These are phyloP conservation scores for Diaporthe citriasiana DNA, from an alignment of 2,329 filamentous ascomycete species.

Conservation along the genomic window DNA sequence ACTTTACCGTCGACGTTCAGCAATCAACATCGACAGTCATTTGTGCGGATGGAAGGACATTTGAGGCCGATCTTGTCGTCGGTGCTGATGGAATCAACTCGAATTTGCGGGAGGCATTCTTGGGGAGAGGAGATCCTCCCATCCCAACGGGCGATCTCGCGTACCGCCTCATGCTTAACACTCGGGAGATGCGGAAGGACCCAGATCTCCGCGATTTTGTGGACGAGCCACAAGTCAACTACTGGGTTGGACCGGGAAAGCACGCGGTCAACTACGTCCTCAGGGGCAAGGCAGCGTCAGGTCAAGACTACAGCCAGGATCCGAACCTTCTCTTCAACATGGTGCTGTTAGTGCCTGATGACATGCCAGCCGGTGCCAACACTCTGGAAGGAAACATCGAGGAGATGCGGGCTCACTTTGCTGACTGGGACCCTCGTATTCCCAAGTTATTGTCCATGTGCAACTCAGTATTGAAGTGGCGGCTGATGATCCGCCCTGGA, in stretches of 20 bases:
- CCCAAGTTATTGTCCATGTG: slow-evolving; percentile 70
- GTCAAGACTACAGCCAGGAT: slow-evolving; percentile 24
- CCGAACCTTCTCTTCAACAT: slow-evolving; percentile 63
- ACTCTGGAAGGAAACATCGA: slow-evolving; percentile 64
- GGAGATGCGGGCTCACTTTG: slow-evolving; percentile 62
- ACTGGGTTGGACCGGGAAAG: slow-evolving; percentile 65
- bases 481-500: slow-evolving; percentile 68
- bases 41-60: slow-evolving; percentile 53
- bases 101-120: slow-evolving; percentile 58
- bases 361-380: slow-evolving; percentile 60
- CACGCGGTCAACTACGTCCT: slow-evolving; percentile 68
- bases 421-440: slow-evolving; percentile 70
- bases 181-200: slow-evolving; percentile 61
- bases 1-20: slow-evolving; percentile 54
- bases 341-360: slow-evolving; percentile 64
- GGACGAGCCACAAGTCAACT: slow-evolving; percentile 63
- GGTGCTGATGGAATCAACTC: slow-evolving; percentile 64
- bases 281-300: slow-evolving; percentile 48
- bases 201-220: slow-evolving; percentile 60
- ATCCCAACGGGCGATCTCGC: slow-evolving; percentile 64
- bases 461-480: slow-evolving; percentile 72
- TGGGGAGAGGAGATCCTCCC: slow-evolving; percentile 61
- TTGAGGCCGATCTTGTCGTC: slow-evolving; percentile 60
- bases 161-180: slow-evolving; percentile 62
- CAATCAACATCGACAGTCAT: slow-evolving; percentile 55